Percentiles rank a stretch among this genome's conserved stretches.
Evolutionary conservation across 768 basidiomycete genomes (phyloP).

Genomic region (Neoboletus brunneissimus): DNA sequence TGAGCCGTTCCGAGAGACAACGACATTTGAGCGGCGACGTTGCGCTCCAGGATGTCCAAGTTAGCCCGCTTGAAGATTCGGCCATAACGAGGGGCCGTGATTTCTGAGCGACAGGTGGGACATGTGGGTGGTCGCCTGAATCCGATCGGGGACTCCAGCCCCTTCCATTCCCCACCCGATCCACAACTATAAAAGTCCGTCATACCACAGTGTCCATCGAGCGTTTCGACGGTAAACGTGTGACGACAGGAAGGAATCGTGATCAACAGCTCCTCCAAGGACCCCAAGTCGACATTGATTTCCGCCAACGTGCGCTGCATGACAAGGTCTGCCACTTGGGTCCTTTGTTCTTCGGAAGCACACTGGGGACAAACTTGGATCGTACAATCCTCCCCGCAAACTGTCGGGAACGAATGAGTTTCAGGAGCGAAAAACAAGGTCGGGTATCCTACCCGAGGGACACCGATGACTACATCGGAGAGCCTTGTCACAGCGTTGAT

Average conservation of each 20-base stretch:
- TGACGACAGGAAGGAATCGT: slow-evolving; percentile 62
- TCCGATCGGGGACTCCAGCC: slow-evolving; percentile 40
- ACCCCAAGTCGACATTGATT: slow-evolving; percentile 37
- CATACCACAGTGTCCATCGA: slow-evolving; percentile 60
- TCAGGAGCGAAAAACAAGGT: not conserved
- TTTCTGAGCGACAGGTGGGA: slow-evolving; percentile 57
- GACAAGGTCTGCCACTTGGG: slow-evolving; percentile 58
- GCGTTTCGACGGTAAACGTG: slow-evolving; percentile 66
- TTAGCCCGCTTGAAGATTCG: slow-evolving; percentile 59
- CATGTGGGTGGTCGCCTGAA: slow-evolving; percentile 49
- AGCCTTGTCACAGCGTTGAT: slow-evolving; percentile 45
- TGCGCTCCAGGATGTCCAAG: slow-evolving; percentile 64
- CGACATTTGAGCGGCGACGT: slow-evolving; percentile 54
- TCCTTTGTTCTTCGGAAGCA: slow-evolving; percentile 35
- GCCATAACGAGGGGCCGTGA: slow-evolving; percentile 59
- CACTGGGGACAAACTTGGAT: slow-evolving; percentile 56
- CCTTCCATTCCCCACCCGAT: slow-evolving; percentile 40
- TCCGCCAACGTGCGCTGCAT: slow-evolving; percentile 50
- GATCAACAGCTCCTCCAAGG: slow-evolving; percentile 52
- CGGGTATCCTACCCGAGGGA: slow-evolving; percentile 51
- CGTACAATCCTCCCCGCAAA: slow-evolving; percentile 64
- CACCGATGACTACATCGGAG: slow-evolving; percentile 63
- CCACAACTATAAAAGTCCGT: slow-evolving; percentile 45
- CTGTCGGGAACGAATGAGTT: slow-evolving; percentile 33
- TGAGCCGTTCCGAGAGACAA: slow-evolving; percentile 36